Percentiles rank a stretch among this genome's conserved stretches.
Conservation (phyloP, 768 basidiomycete species). For the Podaxis sp. region DNA sequence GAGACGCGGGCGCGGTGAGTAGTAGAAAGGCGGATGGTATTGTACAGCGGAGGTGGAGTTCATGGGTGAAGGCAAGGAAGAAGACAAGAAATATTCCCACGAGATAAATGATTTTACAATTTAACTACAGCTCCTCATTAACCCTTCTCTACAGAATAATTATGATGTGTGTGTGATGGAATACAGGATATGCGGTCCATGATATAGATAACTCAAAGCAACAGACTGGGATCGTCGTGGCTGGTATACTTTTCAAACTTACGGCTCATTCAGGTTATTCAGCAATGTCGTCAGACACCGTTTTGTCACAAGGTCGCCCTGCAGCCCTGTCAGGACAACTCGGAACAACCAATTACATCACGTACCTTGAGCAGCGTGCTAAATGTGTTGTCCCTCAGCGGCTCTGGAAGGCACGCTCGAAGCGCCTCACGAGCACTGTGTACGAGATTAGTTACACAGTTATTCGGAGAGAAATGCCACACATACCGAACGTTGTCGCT, state of each 20-base stretch:
- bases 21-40: conserved; percentile 47
- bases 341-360: not conserved
- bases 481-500: conserved; percentile 92
- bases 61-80: not conserved
- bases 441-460: conserved; percentile 4
- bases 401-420: conserved; percentile 92
- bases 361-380: conserved; percentile 81
- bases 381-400: conserved; percentile 92
- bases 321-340: conserved; percentile 16
- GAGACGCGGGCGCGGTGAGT: conserved; percentile 37
- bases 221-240: not conserved
- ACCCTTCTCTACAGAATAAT: conserved; percentile 8
- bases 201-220: conserved; percentile 12
- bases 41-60: conserved; percentile 3
- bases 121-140: conserved; percentile 6
- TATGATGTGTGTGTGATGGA: conserved; percentile 3
- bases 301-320: conserved; percentile 99
- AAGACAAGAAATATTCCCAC: conserved; percentile 14
- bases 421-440: conserved; percentile 90
- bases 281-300: conserved; percentile 86
- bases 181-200: conserved; percentile 12
- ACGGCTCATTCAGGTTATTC: conserved; percentile 80
- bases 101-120: conserved; percentile 10
- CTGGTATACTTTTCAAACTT: conserved; percentile 18
- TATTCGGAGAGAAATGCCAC: not conserved